phyloP scores from a whole-genome alignment of 1,139 yeast genomes.

The Debaryomyces nepalensis region DNA sequence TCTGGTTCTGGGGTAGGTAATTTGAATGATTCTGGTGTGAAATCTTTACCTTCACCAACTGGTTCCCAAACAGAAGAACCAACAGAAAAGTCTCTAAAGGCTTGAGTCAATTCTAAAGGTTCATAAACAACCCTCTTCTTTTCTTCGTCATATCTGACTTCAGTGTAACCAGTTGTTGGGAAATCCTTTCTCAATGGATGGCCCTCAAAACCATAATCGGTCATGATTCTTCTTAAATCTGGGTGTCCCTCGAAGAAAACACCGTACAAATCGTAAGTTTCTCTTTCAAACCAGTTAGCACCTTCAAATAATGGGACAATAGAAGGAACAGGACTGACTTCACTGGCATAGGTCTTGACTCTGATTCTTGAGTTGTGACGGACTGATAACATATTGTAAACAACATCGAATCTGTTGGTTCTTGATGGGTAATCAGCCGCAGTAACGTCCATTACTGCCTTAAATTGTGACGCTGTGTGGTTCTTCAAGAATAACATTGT shows the following conservation, averaged over 20 bases:
- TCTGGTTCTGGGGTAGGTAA: slow-evolving; percentile 85
- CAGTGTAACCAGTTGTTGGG: slow-evolving; percentile 92
- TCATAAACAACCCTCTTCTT: slow-evolving; percentile 89
- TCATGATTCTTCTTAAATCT: slow-evolving; percentile 86
- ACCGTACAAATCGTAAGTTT: slow-evolving; percentile 85
- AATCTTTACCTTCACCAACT: slow-evolving; percentile 85
- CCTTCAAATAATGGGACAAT: slow-evolving; percentile 73
- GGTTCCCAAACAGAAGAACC: slow-evolving; percentile 93
- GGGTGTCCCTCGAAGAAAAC: slow-evolving; percentile 89
- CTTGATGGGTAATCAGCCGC: slow-evolving; percentile 89
- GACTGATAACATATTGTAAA: slow-evolving; percentile 78
- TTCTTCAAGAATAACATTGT: slow-evolving; percentile 70
- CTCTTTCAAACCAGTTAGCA: slow-evolving; percentile 91
- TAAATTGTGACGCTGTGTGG: slow-evolving; percentile 83
- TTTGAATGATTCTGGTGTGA: slow-evolving; percentile 79
- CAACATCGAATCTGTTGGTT: slow-evolving; percentile 84
- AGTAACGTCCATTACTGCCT: slow-evolving; percentile 78
- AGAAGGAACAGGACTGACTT: slow-evolving; percentile 81
- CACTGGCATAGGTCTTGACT: slow-evolving; percentile 88
- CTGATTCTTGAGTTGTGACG: slow-evolving; percentile 87
- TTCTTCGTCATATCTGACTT: slow-evolving; percentile 88
- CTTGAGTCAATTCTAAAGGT: slow-evolving; percentile 89
- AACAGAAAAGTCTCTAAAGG: slow-evolving; percentile 87
- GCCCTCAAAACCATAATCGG: slow-evolving; percentile 93
- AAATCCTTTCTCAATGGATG: slow-evolving; percentile 91